Conservation (phyloP, 352 stramenopile genomes). For the Globisporangium barbulae region DNA sequence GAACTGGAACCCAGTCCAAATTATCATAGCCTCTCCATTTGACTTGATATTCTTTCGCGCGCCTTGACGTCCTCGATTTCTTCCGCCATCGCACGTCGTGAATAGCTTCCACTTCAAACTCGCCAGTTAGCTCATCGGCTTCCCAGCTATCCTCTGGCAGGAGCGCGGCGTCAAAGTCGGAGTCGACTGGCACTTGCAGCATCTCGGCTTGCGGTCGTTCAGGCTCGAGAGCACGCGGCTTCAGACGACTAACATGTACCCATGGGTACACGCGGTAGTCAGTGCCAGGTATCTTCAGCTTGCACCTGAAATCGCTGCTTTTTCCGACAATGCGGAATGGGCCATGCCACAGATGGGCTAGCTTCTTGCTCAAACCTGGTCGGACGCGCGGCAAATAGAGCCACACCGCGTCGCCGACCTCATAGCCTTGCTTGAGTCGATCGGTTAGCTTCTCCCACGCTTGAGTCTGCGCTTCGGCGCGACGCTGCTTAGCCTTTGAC, state of each 20-base stretch:
- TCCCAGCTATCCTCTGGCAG: constrained; percentile 24
- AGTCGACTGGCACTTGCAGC: background rate
- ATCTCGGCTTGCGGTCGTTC: background rate
- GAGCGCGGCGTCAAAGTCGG: constrained; percentile 20
- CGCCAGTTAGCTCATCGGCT: constrained; percentile 7
- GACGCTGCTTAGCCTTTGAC: background rate
- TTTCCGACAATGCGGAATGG: constrained; percentile 22
- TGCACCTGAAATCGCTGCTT: constrained; percentile 6
- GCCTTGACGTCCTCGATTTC: too few relatives aligned
- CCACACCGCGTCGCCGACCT: background rate
- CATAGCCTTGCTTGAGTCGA: background rate
- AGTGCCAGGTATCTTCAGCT: background rate
- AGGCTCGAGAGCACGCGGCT: background rate
- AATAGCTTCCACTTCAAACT: constrained; percentile 20
- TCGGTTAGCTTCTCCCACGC: background rate
- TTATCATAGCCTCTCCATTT: too few relatives aligned
- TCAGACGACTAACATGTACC: constrained; percentile 20
- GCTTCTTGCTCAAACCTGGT: constrained; percentile 8
- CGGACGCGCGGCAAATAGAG: background rate
- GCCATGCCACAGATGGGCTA: constrained; percentile 22
- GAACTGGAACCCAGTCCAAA: too few relatives aligned
- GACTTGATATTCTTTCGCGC: too few relatives aligned
- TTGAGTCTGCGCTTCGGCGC: background rate
- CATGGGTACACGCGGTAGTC: constrained; percentile 18
- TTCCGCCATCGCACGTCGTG: constrained; percentile 13